Percentiles rank a stretch among this genome's conserved stretches.
These are phyloP conservation scores for Arachnopeziza araneosa DNA, from an alignment of 2,329 filamentous ascomycete genomes.

Conservation along the genomic window DNA sequence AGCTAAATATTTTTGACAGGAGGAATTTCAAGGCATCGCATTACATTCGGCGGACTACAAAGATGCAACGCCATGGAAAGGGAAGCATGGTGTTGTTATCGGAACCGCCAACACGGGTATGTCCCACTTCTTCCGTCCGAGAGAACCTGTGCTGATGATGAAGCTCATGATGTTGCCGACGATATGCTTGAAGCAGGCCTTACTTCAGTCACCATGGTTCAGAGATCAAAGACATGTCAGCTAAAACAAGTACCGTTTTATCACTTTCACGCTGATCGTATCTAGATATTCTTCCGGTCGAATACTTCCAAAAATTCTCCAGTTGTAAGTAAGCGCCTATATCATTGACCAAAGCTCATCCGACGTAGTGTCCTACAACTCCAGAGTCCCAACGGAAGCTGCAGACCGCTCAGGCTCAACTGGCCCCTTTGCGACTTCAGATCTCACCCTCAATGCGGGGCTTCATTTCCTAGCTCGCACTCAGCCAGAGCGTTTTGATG, in stretches of 20 bases:
- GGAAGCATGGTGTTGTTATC: conserved; percentile 58
- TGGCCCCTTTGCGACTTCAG: conserved; percentile 2
- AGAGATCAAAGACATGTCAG: conserved; percentile 51
- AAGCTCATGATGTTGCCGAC: conserved; percentile 61
- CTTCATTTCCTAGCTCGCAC: conserved; percentile 2
- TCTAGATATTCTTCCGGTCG: conserved; percentile 48
- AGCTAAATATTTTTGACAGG: conserved; percentile 3
- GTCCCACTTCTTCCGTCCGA: conserved; percentile 20
- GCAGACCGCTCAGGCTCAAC: conserved; percentile 9
- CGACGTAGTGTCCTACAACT: conserved; percentile 9
- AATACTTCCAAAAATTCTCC: conserved; percentile 34
- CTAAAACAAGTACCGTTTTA: conserved; percentile 18
- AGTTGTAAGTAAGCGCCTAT: not conserved
- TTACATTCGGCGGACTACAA: conserved; percentile 16
- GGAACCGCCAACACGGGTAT: conserved; percentile 44
- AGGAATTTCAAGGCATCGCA: conserved; percentile 8
- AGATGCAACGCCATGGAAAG: conserved; percentile 25
- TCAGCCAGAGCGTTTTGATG: conserved; percentile 35
- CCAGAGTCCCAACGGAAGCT: conserved; percentile 5
- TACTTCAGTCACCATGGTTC: conserved; percentile 59
- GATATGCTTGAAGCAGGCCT: conserved; percentile 61
- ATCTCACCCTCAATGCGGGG: not conserved
- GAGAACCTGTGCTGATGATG: not conserved
- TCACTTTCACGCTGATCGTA: not conserved
- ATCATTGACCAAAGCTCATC: not conserved